Evolutionary conservation across 257 asterid genomes (phyloP).

Genomic region (Rauvolfia tetraphylla): DNA sequence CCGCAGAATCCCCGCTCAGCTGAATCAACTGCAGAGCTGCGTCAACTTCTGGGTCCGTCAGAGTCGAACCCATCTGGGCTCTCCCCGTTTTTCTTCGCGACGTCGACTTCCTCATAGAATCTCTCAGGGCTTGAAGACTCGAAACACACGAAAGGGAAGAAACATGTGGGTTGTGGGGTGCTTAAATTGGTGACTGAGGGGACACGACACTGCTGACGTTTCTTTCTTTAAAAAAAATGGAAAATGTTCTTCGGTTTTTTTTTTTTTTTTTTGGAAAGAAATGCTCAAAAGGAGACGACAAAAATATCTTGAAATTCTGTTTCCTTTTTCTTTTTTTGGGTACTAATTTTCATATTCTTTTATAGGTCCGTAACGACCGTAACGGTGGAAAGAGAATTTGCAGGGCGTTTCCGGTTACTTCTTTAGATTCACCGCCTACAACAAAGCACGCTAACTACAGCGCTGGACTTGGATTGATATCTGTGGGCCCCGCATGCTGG

Average conservation of each 20-base stretch:
- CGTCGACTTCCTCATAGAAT: neutral
- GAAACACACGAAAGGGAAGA: neutral
- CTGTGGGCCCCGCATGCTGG: neutral
- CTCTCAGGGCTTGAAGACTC: neutral
- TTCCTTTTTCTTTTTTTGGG: too few species aligned
- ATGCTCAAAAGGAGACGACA: too few species aligned
- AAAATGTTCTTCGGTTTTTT: too few species aligned
- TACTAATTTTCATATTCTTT: too few species aligned
- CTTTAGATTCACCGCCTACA: neutral
- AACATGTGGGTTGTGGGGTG: neutral
- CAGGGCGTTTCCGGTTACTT: neutral
- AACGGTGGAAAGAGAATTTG: neutral
- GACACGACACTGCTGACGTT: neutral
- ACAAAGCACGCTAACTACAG: too few species aligned
- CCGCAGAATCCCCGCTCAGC: conserved; percentile 27
- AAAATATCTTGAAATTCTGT: too few species aligned
- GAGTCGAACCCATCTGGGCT: neutral
- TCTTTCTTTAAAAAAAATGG: too few species aligned
- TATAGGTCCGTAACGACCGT: neutral
- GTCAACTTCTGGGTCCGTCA: conserved; percentile 24
- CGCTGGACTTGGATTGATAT: neutral
- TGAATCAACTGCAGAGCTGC: conserved; percentile 38
- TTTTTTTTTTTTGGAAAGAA: too few species aligned
- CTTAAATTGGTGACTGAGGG: neutral
- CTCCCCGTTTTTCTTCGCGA: neutral